Evolutionary conservation across 192 early-diverging fungal species (phyloP).

Genomic region (Oehlia diaphana): DNA sequence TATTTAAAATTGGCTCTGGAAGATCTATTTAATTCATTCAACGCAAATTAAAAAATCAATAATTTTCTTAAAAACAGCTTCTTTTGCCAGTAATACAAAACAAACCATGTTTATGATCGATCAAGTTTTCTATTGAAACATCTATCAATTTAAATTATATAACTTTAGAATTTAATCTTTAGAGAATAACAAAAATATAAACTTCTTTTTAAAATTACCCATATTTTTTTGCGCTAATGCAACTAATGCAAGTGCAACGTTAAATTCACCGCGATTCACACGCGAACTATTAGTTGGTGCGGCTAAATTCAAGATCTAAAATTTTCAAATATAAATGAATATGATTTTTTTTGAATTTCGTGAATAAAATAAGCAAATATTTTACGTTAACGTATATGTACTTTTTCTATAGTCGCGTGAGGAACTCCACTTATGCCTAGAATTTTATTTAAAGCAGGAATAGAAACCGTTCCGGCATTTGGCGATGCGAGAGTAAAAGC

Average conservation of each 20-base stretch:
- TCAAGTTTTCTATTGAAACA: constrained; percentile 65
- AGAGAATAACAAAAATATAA: neutral
- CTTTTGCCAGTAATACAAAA: neutral
- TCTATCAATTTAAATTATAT: constrained; percentile 30
- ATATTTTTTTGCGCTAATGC: constrained; percentile 82
- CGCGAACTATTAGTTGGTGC: constrained; percentile 47
- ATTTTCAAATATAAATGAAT: neutral
- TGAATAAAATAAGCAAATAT: neutral
- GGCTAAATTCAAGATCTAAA: constrained; percentile 51
- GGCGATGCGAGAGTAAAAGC: constrained; percentile 50
- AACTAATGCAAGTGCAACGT: constrained; percentile 66
- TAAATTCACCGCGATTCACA: constrained; percentile 66
- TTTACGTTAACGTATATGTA: constrained; percentile 6
- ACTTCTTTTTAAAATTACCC: constrained; percentile 37
- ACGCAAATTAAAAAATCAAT: neutral
- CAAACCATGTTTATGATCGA: constrained; percentile 62
- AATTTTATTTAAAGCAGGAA: constrained; percentile 46
- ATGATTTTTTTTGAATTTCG: too few species aligned
- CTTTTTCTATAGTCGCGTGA: constrained; percentile 48
- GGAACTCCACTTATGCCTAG: constrained; percentile 42
- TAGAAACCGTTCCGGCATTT: constrained; percentile 42
- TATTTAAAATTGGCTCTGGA: constrained; percentile 59
- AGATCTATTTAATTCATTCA: constrained; percentile 43
- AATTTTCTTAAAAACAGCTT: neutral
- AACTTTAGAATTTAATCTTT: neutral